phyloP scores from a whole-genome alignment of 805 yeast genomes.

The Grigorovia jiainica region DNA sequence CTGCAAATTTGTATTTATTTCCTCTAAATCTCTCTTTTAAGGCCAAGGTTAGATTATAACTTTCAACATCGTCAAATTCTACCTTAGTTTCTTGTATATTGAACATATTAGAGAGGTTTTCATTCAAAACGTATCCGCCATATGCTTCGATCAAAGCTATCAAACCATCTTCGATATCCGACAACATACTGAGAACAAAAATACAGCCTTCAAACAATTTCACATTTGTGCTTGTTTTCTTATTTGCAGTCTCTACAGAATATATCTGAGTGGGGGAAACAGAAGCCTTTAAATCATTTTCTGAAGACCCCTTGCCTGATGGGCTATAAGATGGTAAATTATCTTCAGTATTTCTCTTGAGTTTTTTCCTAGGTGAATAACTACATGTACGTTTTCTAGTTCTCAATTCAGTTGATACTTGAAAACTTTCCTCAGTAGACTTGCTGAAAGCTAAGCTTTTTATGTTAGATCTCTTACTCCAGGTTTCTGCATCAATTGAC shows the following conservation, averaged over 20 bases:
- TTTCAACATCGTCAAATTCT: neutral
- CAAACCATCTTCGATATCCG: conserved; percentile 28
- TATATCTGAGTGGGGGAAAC: too few relatives aligned
- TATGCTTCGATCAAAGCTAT: conserved; percentile 29
- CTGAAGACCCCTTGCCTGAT: too few relatives aligned
- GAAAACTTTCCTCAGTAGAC: too few relatives aligned
- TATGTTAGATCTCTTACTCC: conserved; percentile 29
- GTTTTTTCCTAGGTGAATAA: conserved; percentile 3
- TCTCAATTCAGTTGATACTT: too few relatives aligned
- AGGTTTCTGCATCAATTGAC: conserved; percentile 27
- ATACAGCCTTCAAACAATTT: conserved; percentile 29
- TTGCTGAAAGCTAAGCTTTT: too few relatives aligned
- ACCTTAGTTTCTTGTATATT: conserved; percentile 2
- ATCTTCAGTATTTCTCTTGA: neutral
- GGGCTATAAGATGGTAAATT: too few relatives aligned
- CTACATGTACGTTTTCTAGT: neutral
- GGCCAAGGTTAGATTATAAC: conserved; percentile 5
- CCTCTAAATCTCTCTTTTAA: conserved; percentile 6
- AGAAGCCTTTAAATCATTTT: too few relatives aligned
- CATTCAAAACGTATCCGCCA: conserved; percentile 36
- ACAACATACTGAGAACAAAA: conserved; percentile 31
- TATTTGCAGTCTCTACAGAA: neutral
- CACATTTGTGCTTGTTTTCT: neutral
- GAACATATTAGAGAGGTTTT: conserved; percentile 28
- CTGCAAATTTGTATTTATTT: conserved; percentile 42